phyloP scores from a whole-genome alignment of 345 rosid genomes.

The Moricandia moricandioides region DNA sequence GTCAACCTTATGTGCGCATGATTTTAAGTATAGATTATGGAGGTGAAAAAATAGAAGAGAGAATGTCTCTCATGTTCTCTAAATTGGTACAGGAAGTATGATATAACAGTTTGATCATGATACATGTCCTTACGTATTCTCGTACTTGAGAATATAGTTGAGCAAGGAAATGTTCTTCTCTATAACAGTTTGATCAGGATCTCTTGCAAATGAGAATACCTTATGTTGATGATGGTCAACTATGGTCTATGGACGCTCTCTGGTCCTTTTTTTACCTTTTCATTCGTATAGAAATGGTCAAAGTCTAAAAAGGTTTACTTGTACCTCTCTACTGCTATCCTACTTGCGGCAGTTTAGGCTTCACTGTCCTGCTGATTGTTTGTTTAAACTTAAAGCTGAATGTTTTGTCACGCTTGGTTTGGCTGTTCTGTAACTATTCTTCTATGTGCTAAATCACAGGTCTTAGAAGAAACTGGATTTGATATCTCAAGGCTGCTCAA shows the following conservation, averaged over 20 bases:
- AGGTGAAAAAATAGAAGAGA: neutral
- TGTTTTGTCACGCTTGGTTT: conserved; percentile 1
- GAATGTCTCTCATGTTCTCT: no score
- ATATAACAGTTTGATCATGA: neutral
- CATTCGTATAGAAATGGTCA: conserved; percentile 7
- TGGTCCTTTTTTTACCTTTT: no score
- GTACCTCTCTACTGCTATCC: conserved; percentile 10
- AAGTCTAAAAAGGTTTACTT: neutral
- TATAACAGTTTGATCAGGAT: neutral
- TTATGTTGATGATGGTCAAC: conserved; percentile 14
- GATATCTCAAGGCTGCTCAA: conserved; percentile 79
- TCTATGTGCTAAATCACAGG: conserved; percentile 48
- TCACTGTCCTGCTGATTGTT: neutral
- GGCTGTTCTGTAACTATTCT: conserved; percentile 1
- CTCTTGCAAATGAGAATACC: neutral
- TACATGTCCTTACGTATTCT: neutral
- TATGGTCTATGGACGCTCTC: no score
- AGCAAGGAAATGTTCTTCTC: neutral
- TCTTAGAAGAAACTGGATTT: conserved; percentile 92
- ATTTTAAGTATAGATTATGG: conserved; percentile 6
- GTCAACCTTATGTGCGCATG: neutral
- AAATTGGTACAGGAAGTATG: no score
- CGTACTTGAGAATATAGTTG: neutral
- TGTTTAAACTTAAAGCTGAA: conserved; percentile 5
- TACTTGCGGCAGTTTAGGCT: neutral